Conservation (phyloP, 805 yeast species). For the Ogataea allantospora region DNA sequence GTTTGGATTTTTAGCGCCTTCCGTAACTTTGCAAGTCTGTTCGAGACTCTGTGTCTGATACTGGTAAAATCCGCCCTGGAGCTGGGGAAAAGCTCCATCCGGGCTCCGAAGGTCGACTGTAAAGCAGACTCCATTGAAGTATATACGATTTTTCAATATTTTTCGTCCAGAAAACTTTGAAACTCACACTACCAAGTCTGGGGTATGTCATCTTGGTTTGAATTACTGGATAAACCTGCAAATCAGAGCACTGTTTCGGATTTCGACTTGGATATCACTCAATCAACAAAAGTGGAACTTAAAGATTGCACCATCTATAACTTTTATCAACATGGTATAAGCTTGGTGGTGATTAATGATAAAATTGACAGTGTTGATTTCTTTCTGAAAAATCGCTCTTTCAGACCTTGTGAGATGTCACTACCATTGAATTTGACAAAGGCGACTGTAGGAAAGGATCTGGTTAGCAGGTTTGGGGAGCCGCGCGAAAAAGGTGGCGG, state of each 20-base stretch:
- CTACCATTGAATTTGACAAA: conserved; percentile 22
- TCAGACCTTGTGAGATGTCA: conserved; percentile 11
- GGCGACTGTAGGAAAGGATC: conserved; percentile 27
- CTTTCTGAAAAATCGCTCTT: conserved; percentile 26
- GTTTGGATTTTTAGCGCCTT: conserved; percentile 60
- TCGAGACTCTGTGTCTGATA: conserved; percentile 62
- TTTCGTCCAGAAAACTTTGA: conserved; percentile 9
- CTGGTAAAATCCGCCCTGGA: conserved; percentile 68
- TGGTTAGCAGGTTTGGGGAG: conserved; percentile 38
- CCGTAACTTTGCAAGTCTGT: conserved; percentile 62
- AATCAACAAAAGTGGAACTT: conserved; percentile 6
- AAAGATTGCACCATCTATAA: conserved; percentile 20
- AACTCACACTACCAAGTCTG: conserved; percentile 8
- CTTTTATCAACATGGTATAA: conserved; percentile 24
- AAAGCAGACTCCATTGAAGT: conserved; percentile 46
- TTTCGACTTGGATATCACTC: neutral
- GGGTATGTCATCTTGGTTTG: conserved; percentile 9
- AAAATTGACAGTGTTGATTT: conserved; percentile 37
- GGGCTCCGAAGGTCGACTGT: conserved; percentile 47
- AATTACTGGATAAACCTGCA: neutral
- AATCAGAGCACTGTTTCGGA: neutral
- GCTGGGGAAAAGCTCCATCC: conserved; percentile 61
- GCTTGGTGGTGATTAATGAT: conserved; percentile 14
- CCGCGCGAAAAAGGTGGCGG: conserved; percentile 46
- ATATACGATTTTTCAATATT: conserved; percentile 3